These are phyloP conservation scores for Reticulascus tulasneorum DNA, from an alignment of 2,329 filamentous ascomycete genomes.

Conservation along the genomic window DNA sequence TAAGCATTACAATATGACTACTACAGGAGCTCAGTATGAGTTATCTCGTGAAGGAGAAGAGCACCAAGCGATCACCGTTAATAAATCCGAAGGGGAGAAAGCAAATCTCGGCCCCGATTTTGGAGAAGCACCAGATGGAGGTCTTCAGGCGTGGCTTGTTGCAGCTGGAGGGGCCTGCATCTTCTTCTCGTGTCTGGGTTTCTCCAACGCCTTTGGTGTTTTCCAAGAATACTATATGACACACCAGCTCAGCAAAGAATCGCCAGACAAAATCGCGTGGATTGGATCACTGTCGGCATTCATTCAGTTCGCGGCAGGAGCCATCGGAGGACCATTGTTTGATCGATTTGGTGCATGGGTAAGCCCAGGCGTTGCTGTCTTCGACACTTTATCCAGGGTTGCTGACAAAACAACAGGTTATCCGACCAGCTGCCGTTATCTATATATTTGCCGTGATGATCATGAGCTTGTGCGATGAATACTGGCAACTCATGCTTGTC, in stretches of 20 bases:
- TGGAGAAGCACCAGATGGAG: slow-evolving; percentile 19
- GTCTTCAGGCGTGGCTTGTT: slow-evolving; percentile 25
- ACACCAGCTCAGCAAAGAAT: slow-evolving; percentile 21
- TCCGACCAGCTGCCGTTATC: slow-evolving; percentile 26
- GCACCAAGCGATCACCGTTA: no score
- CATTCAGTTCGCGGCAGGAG: slow-evolving; percentile 23
- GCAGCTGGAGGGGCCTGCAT: slow-evolving; percentile 17
- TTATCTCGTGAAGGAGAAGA: no score
- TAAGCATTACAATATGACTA: no score
- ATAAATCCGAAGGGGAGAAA: no score
- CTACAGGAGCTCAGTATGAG: no score
- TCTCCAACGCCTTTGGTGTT: slow-evolving; percentile 32
- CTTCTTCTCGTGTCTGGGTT: slow-evolving; percentile 29
- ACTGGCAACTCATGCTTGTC: slow-evolving; percentile 49
- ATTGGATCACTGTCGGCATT: slow-evolving; percentile 28
- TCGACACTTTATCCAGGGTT: no score
- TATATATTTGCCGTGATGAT: slow-evolving; percentile 39
- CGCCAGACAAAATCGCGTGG: slow-evolving; percentile 28
- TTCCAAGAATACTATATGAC: slow-evolving; percentile 29
- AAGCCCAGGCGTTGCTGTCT: no score
- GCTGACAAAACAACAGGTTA: slow-evolving; percentile 18
- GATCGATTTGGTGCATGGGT: slow-evolving; percentile 34
- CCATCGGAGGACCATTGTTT: slow-evolving; percentile 27
- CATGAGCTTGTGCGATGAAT: slow-evolving; percentile 36
- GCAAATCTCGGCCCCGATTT: no score